A percentile compares a stretch with the other conserved stretches of the same genome.
These are phyloP conservation scores for Zoysia pacifica DNA, from an alignment of 176 grass and related monocot species.

Conservation along the genomic window DNA sequence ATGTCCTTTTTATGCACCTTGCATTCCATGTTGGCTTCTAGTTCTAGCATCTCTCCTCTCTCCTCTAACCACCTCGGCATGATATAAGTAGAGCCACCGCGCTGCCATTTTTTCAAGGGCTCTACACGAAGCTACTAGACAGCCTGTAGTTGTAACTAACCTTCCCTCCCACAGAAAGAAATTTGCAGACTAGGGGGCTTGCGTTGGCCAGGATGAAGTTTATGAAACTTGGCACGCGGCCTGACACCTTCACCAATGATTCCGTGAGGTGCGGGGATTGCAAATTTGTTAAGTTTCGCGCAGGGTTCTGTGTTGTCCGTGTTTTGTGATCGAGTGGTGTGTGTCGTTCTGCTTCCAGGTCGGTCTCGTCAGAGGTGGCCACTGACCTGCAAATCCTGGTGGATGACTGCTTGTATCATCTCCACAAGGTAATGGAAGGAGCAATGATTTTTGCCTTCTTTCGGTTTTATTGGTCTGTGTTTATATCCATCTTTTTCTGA, in stretches of 20 bases:
- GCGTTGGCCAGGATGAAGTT: conserved; percentile 80
- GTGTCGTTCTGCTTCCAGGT: conserved; percentile 47
- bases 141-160: conserved; percentile 33
- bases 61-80: conserved; percentile 45
- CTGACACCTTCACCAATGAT: conserved; percentile 77
- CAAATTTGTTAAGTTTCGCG: conserved; percentile 12
- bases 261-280: conserved; percentile 57
- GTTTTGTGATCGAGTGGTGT: conserved; percentile 25
- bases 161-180: conserved; percentile 9
- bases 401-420: conserved; percentile 60
- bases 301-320: not conserved
- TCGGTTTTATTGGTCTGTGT: not conserved
- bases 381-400: conserved; percentile 89
- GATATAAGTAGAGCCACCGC: conserved; percentile 57
- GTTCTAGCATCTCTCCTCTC: conserved; percentile 1
- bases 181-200: conserved; percentile 21
- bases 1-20: conserved; percentile 19
- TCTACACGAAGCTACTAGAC: conserved; percentile 33
- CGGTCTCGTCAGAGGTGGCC: conserved; percentile 82
- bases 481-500: too few relatives aligned
- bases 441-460: not conserved
- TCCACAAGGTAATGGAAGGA: conserved; percentile 77
- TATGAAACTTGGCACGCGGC: conserved; percentile 87
- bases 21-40: conserved; percentile 46
- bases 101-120: conserved; percentile 40